Base-by-base conservation (phyloP, 176 grass and related monocot species). In the Panicum miliaceum region DNA sequence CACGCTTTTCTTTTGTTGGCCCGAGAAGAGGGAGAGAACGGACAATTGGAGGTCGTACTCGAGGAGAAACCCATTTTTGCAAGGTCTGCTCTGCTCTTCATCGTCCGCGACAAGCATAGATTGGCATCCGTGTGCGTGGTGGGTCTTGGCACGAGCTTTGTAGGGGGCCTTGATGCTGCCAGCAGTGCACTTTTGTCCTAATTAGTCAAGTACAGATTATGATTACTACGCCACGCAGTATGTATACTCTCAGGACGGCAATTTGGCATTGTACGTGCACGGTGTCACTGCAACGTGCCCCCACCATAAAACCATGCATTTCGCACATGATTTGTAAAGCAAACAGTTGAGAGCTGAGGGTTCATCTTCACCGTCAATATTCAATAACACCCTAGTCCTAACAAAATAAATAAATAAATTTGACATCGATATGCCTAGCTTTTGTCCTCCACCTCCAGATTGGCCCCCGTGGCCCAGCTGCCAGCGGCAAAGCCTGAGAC, bases 401-500 rank as follows among this genome's bases (percentile, higher is more conserved):
- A 29, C 43, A 35, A 32, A 37, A 62, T 16, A 54, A 19, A 0
- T 22, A 1, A 73, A 73, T 51, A 14, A 63, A 29, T 63, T 12
- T 45, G 42, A 36, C 57, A n/a, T 8, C 2, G 84, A 73, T 73
- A 20, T 5, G 35, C 18, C 15, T 22, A 41, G 19, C 48, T 27
- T 76, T 77, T n/a, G 50, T 19, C 32, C 12, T 43, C 18, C 42
- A 29, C 69, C 50, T 63, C 25, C 59, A n/a, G 11, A 41, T 41
- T 41, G 29, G n/a, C n/a, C n/a, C 29, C 29, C 29, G 29, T 32
- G 29, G 50, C 41, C 45, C 76, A 75, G 1, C 53, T 48, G 60
- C 65, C 79, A 16, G 45, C 64, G 35, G 43, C 78, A 71, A 62
- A 62, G 32, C 73, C 75, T 16, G 9, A 41, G 37, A 13, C 58